Percentiles rank a stretch among this genome's conserved stretches.
Conservation (phyloP, 345 rosid species). For the Theobroma cacao region DNA sequence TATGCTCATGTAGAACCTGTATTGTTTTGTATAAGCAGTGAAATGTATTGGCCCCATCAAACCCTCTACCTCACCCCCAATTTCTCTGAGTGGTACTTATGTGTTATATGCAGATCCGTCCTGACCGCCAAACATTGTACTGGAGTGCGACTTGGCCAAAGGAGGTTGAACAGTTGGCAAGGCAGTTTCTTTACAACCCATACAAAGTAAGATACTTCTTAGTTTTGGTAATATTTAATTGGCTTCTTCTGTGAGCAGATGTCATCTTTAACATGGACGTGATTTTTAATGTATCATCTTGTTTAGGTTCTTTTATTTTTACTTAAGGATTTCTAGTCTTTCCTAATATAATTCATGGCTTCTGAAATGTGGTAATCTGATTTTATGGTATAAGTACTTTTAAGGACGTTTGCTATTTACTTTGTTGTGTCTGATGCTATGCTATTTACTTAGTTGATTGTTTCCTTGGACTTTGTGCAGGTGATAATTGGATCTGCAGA, state of each 20-base stretch:
- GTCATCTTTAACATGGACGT: background rate
- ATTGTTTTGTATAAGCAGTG: background rate
- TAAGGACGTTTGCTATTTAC: background rate
- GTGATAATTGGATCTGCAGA: slow-evolving; percentile 89
- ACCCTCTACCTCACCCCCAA: background rate
- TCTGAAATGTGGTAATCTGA: background rate
- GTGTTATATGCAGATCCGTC: slow-evolving; percentile 67
- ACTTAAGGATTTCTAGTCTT: background rate
- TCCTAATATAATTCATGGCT: background rate
- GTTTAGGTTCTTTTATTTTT: slow-evolving; percentile 6
- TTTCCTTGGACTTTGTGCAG: slow-evolving; percentile 36
- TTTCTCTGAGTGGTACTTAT: slow-evolving; percentile 3
- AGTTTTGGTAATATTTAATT: background rate
- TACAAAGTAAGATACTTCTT: slow-evolving; percentile 68
- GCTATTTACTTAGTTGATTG: slow-evolving; percentile 3
- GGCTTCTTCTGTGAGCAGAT: background rate
- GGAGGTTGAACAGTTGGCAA: slow-evolving; percentile 91
- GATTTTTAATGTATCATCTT: background rate
- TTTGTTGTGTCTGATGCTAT: slow-evolving; percentile 7
- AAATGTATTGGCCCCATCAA: slow-evolving; percentile 3
- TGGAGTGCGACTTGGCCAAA: slow-evolving; percentile 99
- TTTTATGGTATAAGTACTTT: slow-evolving; percentile 2
- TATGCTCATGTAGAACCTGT: background rate
- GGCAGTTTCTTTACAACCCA: slow-evolving; percentile 87
- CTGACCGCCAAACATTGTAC: slow-evolving; percentile 95